Evolutionary conservation across 371 early-diverging fungal species (phyloP), one percentile per base, ranked within the genome.

Genomic region (Mortierella sp.): DNA sequence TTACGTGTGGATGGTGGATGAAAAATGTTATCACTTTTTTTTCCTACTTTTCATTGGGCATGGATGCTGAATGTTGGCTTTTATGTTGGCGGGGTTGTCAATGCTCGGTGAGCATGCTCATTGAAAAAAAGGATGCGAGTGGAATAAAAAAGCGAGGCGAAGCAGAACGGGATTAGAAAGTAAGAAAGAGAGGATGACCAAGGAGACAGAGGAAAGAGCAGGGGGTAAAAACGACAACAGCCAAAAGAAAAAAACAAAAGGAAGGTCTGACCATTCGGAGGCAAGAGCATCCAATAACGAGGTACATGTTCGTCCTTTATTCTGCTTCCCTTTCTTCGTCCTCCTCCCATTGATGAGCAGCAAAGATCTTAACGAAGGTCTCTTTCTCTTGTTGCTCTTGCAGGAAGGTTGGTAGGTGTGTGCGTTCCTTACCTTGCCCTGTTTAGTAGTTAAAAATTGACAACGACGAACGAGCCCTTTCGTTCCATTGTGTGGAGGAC

Each of bases 41-140:
- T 14, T 48, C 48, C 12, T 48, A 14, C 51, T 51, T 21, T 51
- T 21, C 48, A 46, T 21, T 51, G 4, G 18, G 18, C 56, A 35
- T 35, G 38, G 21, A 29, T 2, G 51, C 14, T 63, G 63, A 63
- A 29, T 7, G 51, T 32, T 16, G 38, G 63, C 35, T 14, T 12
- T 63, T 63, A 12, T 63, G 27, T 27, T 56, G 24, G n/a, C 18
- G 32, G 18, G 12, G 35, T 16, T 27, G 18, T 18, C 35, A 14
- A 63, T 63, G 63, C 32, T 63, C 21, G 16, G 38, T 63, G 63
- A 63, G 38, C 35, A 63, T 63, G 35, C 63, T 63, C 63, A 32
- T 12, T 16, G 14, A 21, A n/a, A 55, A n/a, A 6, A 35, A 32
- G 2, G 38, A 35, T 18, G 5, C 4, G 38, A 1, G 51, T 51